Evolutionary conservation across 441 rosid genomes (phyloP), one percentile per base, ranked within the genome.

Genomic region (Dalechampia spathulata): DNA sequence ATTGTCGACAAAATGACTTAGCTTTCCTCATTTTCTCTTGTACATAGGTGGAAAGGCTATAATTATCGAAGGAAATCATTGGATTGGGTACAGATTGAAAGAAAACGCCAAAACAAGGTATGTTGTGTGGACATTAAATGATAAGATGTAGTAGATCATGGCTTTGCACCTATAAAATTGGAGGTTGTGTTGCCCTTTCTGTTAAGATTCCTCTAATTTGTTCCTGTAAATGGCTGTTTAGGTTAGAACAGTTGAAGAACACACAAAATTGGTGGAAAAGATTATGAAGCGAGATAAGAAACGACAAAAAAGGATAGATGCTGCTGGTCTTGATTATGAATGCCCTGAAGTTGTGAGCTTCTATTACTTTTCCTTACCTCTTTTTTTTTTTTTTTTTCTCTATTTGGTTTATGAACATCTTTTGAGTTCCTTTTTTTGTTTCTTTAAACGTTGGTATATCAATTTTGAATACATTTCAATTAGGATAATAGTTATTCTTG

Each of bases 281-380:
- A 81, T 86, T 49, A 19, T 78, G 58, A 82, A 85, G 73, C 65
- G 75, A 37, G 91, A 78, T 69, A 62, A 72, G 70, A 89, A 68
- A 69, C 79, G 89, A 49, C 73, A 72, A 45, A 85, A 77, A 78
- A 83, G 55, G 69, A 86, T 92, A 62, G 80, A 75, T 54, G 90
- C 81, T 11, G 94, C 90, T 58, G 95, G 91, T 45, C 75, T 92
- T 55, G 86, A 89, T 22, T 92, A 86, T 55, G 90, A 80, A 49
- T 89, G 88, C 80, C 96, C 99, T 1, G 84, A 76, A 66, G 79
- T 92, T 52, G 97, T 92, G 83, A 53, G 28, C 48, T 28, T 14
- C 9, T 17, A 15, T 21, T 36, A 23, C 41, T 13, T 23, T 40
- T 27, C 52, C 13, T 50, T 13, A 36, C 10, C 8, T 30, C 8